phyloP scores from a whole-genome alignment of 306 rosid species.

The Cajanus cajan region DNA sequence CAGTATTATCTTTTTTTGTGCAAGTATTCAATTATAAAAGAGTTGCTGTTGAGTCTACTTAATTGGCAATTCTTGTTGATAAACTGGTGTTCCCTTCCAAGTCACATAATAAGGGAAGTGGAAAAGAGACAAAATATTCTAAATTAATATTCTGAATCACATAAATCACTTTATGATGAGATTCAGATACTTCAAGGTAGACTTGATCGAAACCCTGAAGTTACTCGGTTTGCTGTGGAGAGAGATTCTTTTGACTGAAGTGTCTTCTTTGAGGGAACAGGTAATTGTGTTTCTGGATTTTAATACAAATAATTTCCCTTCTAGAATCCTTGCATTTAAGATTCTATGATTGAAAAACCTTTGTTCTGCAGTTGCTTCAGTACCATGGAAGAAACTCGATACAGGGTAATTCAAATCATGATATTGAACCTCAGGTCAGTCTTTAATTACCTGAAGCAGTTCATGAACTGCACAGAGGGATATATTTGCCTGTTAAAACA shows the following conservation, averaged over 20 bases:
- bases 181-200: conserved; percentile 75
- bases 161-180: conserved; percentile 74
- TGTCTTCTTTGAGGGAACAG: conserved; percentile 77
- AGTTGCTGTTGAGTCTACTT: too few species aligned
- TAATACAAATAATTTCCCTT: not conserved
- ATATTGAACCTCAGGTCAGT: conserved; percentile 61
- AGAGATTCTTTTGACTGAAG: conserved; percentile 69
- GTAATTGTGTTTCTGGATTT: conserved; percentile 38
- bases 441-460: conserved; percentile 20
- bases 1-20: too few species aligned
- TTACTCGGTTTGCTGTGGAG: conserved; percentile 90
- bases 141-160: too few species aligned
- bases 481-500: not conserved
- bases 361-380: conserved; percentile 66
- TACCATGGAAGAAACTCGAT: conserved; percentile 58
- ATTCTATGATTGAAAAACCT: conserved; percentile 3
- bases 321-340: conserved; percentile 29
- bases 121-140: too few species aligned
- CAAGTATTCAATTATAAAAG: too few species aligned
- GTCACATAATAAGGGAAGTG: too few species aligned
- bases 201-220: conserved; percentile 93
- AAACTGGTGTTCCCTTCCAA: too few species aligned
- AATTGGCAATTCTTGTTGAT: too few species aligned
- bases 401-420: conserved; percentile 38
- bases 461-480: too few species aligned